Evolutionary conservation across 768 basidiomycete genomes (phyloP), one percentile per base, ranked within the genome.

Genomic region (Hortiboletus flavorubellus): DNA sequence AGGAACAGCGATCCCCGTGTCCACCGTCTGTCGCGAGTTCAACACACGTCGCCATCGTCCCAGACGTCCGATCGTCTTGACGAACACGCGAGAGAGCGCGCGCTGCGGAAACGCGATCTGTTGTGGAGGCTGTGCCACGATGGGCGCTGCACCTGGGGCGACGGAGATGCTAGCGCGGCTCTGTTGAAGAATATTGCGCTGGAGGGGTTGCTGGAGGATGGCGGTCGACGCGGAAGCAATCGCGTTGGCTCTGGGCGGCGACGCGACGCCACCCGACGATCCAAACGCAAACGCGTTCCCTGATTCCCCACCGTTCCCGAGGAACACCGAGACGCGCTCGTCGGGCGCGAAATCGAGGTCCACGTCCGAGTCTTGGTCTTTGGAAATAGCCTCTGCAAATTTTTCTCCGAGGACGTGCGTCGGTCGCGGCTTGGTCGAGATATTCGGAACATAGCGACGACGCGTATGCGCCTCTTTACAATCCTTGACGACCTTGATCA

Each of bases 21-120:
- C 70, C 38, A 72, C 59, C 18, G 69, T 61, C 23, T 68, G 67
- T 6, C 78, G 68, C 35, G 75, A 71, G 60, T 88, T 85, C 49
- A 93, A 68, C 30, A 89, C 90, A 7, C 92, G 83, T 64, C 80
- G 89, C 89, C 92, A 89, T 10, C 88, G 76, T 2, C 92, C 92
- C 16, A 95, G 72, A 6, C 88, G 80, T 5, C 92, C 90, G 30
- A 93, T 85, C 3, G 92, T 92, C 71, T 84, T 87, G 50, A 89
- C 85, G 45, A 94, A 81, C 11, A 81, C 89, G 1, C 90, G 80
- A 0, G 89, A 90, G 15, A 93, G 74, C 0, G 85, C 76, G 62
- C 78, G 83, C 50, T 87, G 83, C 1, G 84, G 80, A 12, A 84
- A 72, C 8, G 78, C 64, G n/a, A 69, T 64, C 0, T 64, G 51